phyloP scores from a whole-genome alignment of 345 rosid genomes.

The Excoecaria agallocha region DNA sequence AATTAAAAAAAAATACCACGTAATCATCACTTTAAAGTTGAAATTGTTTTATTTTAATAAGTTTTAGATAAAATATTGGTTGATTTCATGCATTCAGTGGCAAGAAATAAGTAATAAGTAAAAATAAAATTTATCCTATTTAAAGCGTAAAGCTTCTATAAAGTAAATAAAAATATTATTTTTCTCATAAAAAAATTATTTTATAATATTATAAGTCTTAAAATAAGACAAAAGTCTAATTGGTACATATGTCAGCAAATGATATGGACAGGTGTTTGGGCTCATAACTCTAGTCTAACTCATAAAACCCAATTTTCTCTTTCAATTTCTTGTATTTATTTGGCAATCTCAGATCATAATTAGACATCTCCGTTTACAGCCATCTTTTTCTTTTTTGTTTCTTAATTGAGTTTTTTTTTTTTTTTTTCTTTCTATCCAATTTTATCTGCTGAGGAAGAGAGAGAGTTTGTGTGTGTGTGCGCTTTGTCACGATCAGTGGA shows the following conservation, averaged over 20 bases:
- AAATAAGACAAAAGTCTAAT: slow-evolving; percentile 30
- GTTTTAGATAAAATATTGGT: too few relatives aligned
- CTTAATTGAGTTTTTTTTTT: not conserved
- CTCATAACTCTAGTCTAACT: not conserved
- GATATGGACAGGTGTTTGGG: slow-evolving; percentile 38
- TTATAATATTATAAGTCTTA: too few relatives aligned
- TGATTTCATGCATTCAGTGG: too few relatives aligned
- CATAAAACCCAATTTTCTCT: not conserved
- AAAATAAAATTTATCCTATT: too few relatives aligned
- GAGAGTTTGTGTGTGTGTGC: slow-evolving; percentile 16
- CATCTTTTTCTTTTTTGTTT: not conserved
- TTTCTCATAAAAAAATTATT: too few relatives aligned
- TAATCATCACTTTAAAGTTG: too few relatives aligned
- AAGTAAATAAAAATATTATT: too few relatives aligned
- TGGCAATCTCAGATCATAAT: not conserved
- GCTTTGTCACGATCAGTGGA: slow-evolving; percentile 53
- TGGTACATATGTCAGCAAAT: slow-evolving; percentile 34
- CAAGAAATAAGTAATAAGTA: too few relatives aligned
- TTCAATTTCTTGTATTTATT: not conserved
- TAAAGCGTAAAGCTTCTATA: too few relatives aligned
- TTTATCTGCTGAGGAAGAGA: slow-evolving; percentile 25
- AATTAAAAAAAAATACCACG: too few relatives aligned
- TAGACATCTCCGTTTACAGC: not conserved
- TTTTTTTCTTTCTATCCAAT: slow-evolving; percentile 6
- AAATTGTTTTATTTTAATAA: too few relatives aligned